These are phyloP conservation scores for Vinca minor DNA, from an alignment of 257 asterid genomes.

Conservation along the genomic window DNA sequence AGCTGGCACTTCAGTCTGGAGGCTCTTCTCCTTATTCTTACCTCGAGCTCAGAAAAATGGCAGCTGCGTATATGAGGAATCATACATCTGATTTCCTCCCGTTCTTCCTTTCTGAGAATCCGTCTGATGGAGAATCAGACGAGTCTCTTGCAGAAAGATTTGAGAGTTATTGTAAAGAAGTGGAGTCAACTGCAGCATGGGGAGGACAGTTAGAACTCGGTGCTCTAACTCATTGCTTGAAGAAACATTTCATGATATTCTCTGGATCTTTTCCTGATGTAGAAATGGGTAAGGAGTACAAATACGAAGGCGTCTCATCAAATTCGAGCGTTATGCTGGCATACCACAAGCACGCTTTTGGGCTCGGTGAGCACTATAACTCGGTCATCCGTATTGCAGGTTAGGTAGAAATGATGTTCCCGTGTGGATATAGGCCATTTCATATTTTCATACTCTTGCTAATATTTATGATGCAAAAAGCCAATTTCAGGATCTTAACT, in stretches of 20 bases:
- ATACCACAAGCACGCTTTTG: conserved; percentile 87
- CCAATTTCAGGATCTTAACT: neutral
- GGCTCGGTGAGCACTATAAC: conserved; percentile 97
- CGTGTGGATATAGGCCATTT: neutral
- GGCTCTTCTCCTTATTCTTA: conserved; percentile 58
- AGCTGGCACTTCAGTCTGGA: conserved; percentile 48
- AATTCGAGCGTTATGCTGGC: conserved; percentile 57
- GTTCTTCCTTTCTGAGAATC: conserved; percentile 61
- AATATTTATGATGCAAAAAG: too few species aligned
- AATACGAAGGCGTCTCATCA: conserved; percentile 27
- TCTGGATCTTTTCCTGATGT: conserved; percentile 97
- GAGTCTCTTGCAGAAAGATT: conserved; percentile 50
- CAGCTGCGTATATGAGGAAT: conserved; percentile 75
- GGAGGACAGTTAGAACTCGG: conserved; percentile 96
- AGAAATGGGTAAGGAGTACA: conserved; percentile 98
- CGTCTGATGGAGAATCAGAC: conserved; percentile 40
- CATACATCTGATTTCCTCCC: conserved; percentile 66
- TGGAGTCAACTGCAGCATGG: conserved; percentile 92
- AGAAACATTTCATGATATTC: conserved; percentile 65
- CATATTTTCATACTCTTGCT: neutral
- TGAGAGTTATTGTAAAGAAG: conserved; percentile 72
- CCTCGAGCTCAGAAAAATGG: conserved; percentile 78
- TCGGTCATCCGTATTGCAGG: conserved; percentile 48
- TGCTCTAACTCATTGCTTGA: conserved; percentile 82
- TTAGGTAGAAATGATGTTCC: neutral